Evolutionary conservation across 306 rosid genomes (phyloP).

Genomic region (Medicago ruthenica): DNA sequence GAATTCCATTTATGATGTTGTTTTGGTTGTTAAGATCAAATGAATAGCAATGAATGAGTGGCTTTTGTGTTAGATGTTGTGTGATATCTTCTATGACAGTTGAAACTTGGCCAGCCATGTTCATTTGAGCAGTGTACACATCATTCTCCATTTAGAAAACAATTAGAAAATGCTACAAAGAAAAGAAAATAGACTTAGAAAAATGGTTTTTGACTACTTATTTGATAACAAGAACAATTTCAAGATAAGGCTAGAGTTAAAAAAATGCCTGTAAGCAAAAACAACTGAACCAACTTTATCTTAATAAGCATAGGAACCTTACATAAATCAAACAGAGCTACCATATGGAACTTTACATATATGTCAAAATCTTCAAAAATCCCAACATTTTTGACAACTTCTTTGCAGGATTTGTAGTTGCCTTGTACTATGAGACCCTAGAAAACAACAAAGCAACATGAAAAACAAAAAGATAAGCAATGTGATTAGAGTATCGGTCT

Average conservation of each 20-base stretch:
- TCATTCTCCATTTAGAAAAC: conserved; percentile 55
- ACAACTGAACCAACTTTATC: conserved; percentile 41
- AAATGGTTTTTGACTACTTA: not conserved
- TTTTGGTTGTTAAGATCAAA: conserved; percentile 58
- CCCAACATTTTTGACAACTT: conserved; percentile 37
- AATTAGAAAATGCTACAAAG: conserved; percentile 31
- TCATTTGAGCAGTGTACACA: conserved; percentile 43
- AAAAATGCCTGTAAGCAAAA: not conserved
- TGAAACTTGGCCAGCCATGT: conserved; percentile 47
- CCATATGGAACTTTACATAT: conserved; percentile 29
- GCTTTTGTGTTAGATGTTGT: conserved; percentile 52
- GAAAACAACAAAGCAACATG: conserved; percentile 26
- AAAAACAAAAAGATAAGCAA: conserved; percentile 40
- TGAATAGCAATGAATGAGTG: conserved; percentile 55
- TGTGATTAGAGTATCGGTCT: conserved; percentile 26
- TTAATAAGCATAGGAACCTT: conserved; percentile 10
- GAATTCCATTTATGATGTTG: conserved; percentile 49
- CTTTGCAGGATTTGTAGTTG: conserved; percentile 38
- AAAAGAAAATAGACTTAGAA: conserved; percentile 7
- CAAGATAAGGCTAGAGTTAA: conserved; percentile 1
- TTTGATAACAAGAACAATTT: not conserved
- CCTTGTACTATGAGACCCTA: conserved; percentile 31
- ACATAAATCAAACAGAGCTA: conserved; percentile 14
- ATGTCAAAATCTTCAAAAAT: conserved; percentile 33
- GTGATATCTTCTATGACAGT: conserved; percentile 48